Evolutionary conservation across 331 rosid species (phyloP), one percentile per base, ranked within the genome.

Genomic region (Quercus phellos): DNA sequence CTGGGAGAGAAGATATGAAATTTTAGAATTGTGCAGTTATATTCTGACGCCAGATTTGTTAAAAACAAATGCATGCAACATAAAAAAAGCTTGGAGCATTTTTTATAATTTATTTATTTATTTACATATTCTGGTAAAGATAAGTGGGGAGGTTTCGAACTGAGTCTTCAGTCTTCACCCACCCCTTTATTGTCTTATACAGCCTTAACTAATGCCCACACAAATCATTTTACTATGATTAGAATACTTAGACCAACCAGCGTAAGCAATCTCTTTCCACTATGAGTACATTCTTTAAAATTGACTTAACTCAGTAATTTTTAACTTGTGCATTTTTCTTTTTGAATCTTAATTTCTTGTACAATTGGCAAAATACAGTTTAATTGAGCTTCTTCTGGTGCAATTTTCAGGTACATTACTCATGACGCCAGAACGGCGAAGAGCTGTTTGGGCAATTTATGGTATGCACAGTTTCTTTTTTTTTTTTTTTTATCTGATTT

Each of bases 381-480:
- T 50, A 60, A 14, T 78, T 78, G 63, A 72, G 16, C 13, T 68
- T 75, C 68, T 78, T 54, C 19, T 64, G 43, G 43, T 66, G 32
- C 58, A 58, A 80, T 68, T 77, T 16, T 72, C 78, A 94, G 98
- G 98, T 50, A 94, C 98, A 76, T 92, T 88, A 63, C 86, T 94
- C 80, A 94, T 94, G 98, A 94, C 98, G 42, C 89, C 90, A 5
- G 94, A 89, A 83, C 46, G 98, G 27, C 78, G 97, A 79, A 89
- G 87, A 83, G 97, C 97, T 4, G 88, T 94, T 9, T 94, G 98
- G 98, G 97, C 98, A n/a, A 94, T 94, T 35, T 94, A 94, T 78
- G 97, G 98, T 94, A 82, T 29, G 91, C 74, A 55, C 9, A 2
- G 55, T 12, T 11, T 56, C 14, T 22, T 22, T 24, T 24, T 24